Evolutionary conservation across 23 red algal genomes (phyloP), one percentile per base, ranked within the genome.

Genomic region (Agarophyton chilense): DNA sequence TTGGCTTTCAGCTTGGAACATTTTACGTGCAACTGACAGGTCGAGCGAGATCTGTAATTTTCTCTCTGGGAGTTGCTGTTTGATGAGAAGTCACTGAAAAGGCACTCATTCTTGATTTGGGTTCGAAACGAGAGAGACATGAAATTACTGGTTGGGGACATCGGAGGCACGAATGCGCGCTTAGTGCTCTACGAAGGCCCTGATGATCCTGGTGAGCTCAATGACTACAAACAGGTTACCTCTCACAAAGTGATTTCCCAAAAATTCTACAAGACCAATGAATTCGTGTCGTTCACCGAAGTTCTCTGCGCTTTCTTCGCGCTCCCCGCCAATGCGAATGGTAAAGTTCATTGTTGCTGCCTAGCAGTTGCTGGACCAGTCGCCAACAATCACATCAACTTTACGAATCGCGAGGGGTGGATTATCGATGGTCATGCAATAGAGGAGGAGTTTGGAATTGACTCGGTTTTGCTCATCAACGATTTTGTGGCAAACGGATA

Each of bases 401-500:
- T 98, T 61, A 98, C 96, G 4, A 98, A 98, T 75, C 87, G 96
- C 7, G 86, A 98, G 57, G 77, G 89, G 2, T 98, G 96, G 96
- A 95, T 98, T 53, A 84, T 98, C 28, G 93, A 98, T 77, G 89
- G 88, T n/a, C 58, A 43, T 40, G 88, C 90, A 0, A 83, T 98
- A 40, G 75, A 78, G 49, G 77, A 93, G 31, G 82, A 86, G 24
- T 95, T 98, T 38, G 82, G 83, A 5, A 89, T 98, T 7, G 83
- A 81, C 45, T 56, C 43, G 16, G 96, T 95, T 18, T 32, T 73
- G 17, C 65, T 98, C 19, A 71, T 99, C 13, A 99, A 99, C 60
- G 97, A 99, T 79, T 99, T 99, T 84, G 90, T 92, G 2, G 88
- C 97, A 16, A 96, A 94, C 32, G 97, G 97, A 4, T 99, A 93